A percentile compares a stretch with the other conserved stretches of the same genome.
phyloP scores from a whole-genome alignment of 2,329 filamentous ascomycete genomes.

The Fusarium buxicola region DNA sequence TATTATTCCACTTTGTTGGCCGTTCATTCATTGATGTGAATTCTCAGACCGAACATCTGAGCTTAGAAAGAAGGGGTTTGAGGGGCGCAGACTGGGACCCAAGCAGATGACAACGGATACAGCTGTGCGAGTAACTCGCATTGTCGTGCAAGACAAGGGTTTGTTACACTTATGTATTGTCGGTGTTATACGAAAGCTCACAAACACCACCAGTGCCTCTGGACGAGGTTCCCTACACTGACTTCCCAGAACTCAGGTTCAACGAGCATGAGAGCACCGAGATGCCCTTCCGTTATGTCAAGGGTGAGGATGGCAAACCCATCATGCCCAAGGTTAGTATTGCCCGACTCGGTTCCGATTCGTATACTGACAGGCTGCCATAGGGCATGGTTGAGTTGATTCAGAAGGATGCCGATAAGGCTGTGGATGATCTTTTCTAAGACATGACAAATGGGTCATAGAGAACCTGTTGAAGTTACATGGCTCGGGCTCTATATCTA shows the following conservation, averaged over 20 bases:
- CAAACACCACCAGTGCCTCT: slow-evolving; percentile 70
- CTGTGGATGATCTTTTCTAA: slow-evolving; percentile 85
- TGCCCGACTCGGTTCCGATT: too few relatives aligned
- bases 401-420: slow-evolving; percentile 92
- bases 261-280: slow-evolving; percentile 93
- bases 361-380: slow-evolving; percentile 38
- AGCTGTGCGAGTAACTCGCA: slow-evolving; percentile 90
- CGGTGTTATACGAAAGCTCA: slow-evolving; percentile 12
- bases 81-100: slow-evolving; percentile 86
- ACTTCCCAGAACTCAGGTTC: slow-evolving; percentile 90
- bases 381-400: slow-evolving; percentile 97
- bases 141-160: slow-evolving; percentile 89
- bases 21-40: slow-evolving; percentile 22
- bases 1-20: slow-evolving; percentile 1
- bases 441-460: neutral
- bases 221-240: slow-evolving; percentile 82
- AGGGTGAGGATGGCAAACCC: slow-evolving; percentile 76
- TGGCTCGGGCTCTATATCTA: neutral
- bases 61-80: slow-evolving; percentile 91
- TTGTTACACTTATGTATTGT: slow-evolving; percentile 45
- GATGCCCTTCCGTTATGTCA: slow-evolving; percentile 98
- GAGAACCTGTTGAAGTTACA: neutral
- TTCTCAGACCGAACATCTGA: slow-evolving; percentile 91
- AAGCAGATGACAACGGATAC: slow-evolving; percentile 99
- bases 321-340: slow-evolving; percentile 85